A percentile compares a stretch with the other conserved stretches of the same genome.
These are phyloP conservation scores for Cucurbita maxima DNA, from an alignment of 306 rosid genomes.

Conservation along the genomic window DNA sequence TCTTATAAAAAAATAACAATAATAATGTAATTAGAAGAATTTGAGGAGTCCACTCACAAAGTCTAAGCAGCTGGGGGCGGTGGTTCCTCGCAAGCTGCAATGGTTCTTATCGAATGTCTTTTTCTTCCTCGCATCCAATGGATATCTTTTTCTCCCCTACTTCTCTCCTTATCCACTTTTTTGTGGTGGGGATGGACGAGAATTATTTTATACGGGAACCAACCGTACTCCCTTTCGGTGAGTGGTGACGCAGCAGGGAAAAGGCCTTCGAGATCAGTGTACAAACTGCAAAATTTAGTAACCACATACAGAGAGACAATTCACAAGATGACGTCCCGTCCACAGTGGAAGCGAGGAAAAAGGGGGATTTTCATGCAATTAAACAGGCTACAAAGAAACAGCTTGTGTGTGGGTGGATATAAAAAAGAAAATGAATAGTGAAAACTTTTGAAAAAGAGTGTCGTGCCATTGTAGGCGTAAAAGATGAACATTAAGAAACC, in stretches of 20 bases:
- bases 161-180: neutral
- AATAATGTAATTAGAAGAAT: neutral
- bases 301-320: neutral
- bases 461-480: neutral
- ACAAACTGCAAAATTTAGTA: neutral
- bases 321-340: neutral
- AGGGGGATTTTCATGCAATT: neutral
- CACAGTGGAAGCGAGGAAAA: neutral
- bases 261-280: neutral
- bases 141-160: neutral
- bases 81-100: neutral
- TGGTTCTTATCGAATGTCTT: neutral
- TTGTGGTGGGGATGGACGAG: neutral
- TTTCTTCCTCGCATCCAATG: neutral
- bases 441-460: neutral
- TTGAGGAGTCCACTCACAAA: neutral
- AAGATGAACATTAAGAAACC: neutral
- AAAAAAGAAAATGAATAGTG: neutral
- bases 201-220: neutral
- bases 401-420: neutral
- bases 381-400: neutral
- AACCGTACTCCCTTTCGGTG: neutral
- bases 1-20: neutral
- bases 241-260: neutral
- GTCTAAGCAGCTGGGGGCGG: neutral